A percentile compares a stretch with the other conserved stretches of the same genome.
Conservation (phyloP, 2,329 filamentous ascomycete genomes). For the Paecilomyces sp. region DNA sequence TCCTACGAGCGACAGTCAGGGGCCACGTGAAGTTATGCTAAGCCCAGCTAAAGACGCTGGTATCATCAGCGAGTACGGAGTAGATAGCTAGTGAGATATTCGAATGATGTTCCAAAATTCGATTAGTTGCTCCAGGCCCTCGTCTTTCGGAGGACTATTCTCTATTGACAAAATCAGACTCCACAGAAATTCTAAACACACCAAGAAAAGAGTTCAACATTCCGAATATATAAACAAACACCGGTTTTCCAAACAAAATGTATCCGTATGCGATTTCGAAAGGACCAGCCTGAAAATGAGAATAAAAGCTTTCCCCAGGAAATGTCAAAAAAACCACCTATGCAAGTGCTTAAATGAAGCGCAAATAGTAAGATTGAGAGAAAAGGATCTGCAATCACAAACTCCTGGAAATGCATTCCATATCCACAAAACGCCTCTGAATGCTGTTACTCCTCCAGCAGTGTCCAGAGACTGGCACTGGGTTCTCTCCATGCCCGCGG, state of each 20-base stretch:
- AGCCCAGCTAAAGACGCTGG: not conserved
- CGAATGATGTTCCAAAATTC: not conserved
- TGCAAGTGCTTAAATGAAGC: not conserved
- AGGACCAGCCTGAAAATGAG: not conserved
- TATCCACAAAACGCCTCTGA: not conserved
- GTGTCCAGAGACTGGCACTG: conserved; percentile 27
- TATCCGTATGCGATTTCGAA: not conserved
- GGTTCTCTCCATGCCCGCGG: conserved; percentile 30
- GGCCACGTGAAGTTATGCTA: not conserved
- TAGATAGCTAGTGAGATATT: not conserved
- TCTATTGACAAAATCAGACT: not conserved
- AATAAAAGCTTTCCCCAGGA: not conserved
- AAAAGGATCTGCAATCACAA: not conserved
- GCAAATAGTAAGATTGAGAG: not conserved
- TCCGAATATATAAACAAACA: not conserved
- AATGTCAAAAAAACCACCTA: not conserved
- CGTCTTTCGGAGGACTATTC: not conserved
- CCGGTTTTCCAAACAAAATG: not conserved
- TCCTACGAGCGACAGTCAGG: not conserved
- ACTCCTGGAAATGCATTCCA: not conserved
- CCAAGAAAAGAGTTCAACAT: not conserved
- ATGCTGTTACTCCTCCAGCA: conserved; percentile 20
- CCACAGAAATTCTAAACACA: not conserved
- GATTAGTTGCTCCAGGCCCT: not conserved
- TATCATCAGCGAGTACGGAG: not conserved